Evolutionary conservation across 2,329 filamentous ascomycete genomes (phyloP), one percentile per base, ranked within the genome.

Genomic region (Anthostomella pinea): DNA sequence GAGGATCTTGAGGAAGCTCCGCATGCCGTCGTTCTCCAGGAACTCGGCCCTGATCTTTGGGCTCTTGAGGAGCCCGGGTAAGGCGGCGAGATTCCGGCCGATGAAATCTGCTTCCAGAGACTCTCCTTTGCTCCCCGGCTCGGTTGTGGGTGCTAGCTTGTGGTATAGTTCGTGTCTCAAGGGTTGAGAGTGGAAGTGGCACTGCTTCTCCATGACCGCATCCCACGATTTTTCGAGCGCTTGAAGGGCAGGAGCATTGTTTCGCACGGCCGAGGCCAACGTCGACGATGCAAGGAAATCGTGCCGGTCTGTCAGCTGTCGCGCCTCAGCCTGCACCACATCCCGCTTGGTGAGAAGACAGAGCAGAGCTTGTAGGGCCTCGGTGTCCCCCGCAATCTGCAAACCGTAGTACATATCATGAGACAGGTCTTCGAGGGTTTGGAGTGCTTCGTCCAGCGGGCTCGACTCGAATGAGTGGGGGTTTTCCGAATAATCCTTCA

Each of bases 381-480:
- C 68, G 3, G 64, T 52, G 46, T 81, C 73, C 54, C 79, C 73
- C 15, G 72, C 68, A 39, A 84, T 71, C 56, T 81, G 76, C 13
- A 80, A 64, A 8, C 81, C 81, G 57, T 83, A 85, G 64, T 83
- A 85, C 45, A 84, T 77, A 58, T 84, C 81, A 57, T 85, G 80
- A 0, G 80, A 74, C 18, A 83, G 63, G 6, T 85, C 80, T 43
- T 75, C 68, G n/a, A 85, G 69, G 21, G 68, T 68, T 21, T 75
- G 69, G 6, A 85, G 66, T 0, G 75, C 74, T 8, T 63, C 62
- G 25, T 74, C 69, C 10, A 78, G 63, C 3, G 54, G 58, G 13
- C 46, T 33, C 8, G 42, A 40, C 14, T 53, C 42, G 5, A 35
- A 33, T n/a, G 46, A 49, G 30, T 43, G 56, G 45, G 32, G 44